phyloP scores from a whole-genome alignment of 768 basidiomycete genomes.

The Pisolithus marmoratus region DNA sequence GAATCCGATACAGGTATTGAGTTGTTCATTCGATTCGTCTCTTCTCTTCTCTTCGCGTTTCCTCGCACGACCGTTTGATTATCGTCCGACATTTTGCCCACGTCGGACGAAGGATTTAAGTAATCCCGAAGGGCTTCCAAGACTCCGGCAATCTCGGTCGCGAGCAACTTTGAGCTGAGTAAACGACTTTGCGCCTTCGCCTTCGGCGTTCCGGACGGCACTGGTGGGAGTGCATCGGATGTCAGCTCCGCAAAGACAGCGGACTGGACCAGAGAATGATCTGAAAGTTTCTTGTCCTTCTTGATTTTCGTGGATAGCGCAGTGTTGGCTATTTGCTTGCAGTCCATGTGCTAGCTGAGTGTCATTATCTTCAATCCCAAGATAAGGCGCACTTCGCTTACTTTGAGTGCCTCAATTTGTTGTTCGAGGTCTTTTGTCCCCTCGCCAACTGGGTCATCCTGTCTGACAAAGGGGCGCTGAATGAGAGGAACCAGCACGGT shows the following conservation, averaged over 20 bases:
- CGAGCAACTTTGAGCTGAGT: conserved; percentile 71
- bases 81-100: conserved; percentile 13
- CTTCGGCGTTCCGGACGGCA: conserved; percentile 35
- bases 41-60: conserved; percentile 10
- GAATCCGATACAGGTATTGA: background rate
- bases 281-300: conserved; percentile 60
- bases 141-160: conserved; percentile 47
- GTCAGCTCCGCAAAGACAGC: conserved; percentile 44
- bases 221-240: conserved; percentile 27
- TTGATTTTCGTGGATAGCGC: conserved; percentile 69
- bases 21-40: background rate
- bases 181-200: conserved; percentile 68
- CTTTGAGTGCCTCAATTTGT: conserved; percentile 64
- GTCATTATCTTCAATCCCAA: background rate
- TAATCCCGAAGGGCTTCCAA: conserved; percentile 45
- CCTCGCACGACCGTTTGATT: conserved; percentile 2
- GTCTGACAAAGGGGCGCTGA: conserved; percentile 15
- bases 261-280: conserved; percentile 40
- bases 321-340: conserved; percentile 52
- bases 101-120: conserved; percentile 26
- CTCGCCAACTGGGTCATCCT: conserved; percentile 32
- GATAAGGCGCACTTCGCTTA: conserved; percentile 22
- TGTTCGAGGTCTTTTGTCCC: conserved; percentile 47
- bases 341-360: conserved; percentile 45
- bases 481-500: background rate